Conservation (phyloP, 2,329 filamentous ascomycete genomes). For the Penicillium brevicompactum region DNA sequence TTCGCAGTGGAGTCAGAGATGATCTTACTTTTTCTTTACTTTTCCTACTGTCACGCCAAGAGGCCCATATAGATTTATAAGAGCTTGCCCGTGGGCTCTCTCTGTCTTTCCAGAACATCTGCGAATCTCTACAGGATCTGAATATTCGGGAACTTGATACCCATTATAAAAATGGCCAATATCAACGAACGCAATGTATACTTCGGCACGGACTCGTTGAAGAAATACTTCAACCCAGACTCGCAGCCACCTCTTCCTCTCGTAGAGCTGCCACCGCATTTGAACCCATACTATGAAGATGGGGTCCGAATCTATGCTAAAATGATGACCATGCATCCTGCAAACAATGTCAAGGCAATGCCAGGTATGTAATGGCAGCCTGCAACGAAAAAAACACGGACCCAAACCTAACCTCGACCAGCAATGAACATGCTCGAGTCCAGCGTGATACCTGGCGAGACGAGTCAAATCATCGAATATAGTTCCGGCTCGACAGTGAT, state of each 20-base stretch:
- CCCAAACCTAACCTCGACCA: constrained; percentile 16
- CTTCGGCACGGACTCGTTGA: constrained; percentile 58
- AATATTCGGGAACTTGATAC: not conserved
- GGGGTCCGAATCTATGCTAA: constrained; percentile 66
- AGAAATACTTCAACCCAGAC: constrained; percentile 63
- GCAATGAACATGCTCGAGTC: constrained; percentile 56
- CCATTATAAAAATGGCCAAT: constrained; percentile 22
- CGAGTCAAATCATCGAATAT: constrained; percentile 60
- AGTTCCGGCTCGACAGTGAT: constrained; percentile 66
- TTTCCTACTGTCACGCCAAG: constrained; percentile 14
- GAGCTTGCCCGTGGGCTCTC: not conserved
- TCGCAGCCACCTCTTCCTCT: constrained; percentile 60
- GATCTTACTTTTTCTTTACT: not conserved
- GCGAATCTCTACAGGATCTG: too few relatives aligned
- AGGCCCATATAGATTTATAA: not conserved
- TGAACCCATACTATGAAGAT: constrained; percentile 61
- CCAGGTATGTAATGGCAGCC: constrained; percentile 39
- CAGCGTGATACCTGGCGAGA: constrained; percentile 46
- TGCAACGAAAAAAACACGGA: not conserved
- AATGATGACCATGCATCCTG: constrained; percentile 66
- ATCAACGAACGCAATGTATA: constrained; percentile 56
- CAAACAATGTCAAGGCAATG: constrained; percentile 67
- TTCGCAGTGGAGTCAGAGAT: constrained; percentile 5
- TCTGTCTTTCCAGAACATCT: not conserved
- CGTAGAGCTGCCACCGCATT: constrained; percentile 59